These are phyloP conservation scores for Hypoxylon fragiforme DNA, from an alignment of 495 filamentous ascomycete species.

Conservation along the genomic window DNA sequence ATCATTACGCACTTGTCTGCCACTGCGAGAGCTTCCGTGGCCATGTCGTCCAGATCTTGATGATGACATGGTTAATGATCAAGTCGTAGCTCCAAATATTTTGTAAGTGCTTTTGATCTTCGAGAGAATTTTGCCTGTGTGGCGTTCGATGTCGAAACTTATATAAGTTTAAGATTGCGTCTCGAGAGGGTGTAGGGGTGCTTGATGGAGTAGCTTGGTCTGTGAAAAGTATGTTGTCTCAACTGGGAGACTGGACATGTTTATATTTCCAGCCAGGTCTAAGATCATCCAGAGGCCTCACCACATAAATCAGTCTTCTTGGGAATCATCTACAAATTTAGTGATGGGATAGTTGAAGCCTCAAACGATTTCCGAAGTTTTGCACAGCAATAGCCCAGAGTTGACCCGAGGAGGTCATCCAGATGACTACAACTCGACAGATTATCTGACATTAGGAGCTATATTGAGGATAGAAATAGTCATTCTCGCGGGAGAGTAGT, in stretches of 20 bases:
- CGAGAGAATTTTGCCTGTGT: not conserved
- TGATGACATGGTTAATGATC: slow-evolving; percentile 27
- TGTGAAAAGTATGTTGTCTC: not conserved
- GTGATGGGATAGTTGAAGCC: slow-evolving; percentile 2
- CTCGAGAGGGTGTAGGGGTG: not conserved
- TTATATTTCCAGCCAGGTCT: slow-evolving; percentile 18
- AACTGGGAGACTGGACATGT: slow-evolving; percentile 4
- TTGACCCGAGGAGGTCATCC: not conserved
- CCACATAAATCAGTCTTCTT: not conserved
- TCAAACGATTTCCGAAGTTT: not conserved
- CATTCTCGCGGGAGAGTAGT: not conserved
- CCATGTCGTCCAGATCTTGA: slow-evolving; percentile 19
- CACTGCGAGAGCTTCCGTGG: slow-evolving; percentile 24
- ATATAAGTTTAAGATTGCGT: too few species aligned
- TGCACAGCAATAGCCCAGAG: not conserved
- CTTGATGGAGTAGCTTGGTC: not conserved
- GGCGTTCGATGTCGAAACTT: too few species aligned
- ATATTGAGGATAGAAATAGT: slow-evolving; percentile 9
- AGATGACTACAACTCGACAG: too few species aligned
- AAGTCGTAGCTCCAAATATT: not conserved
- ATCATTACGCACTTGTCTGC: slow-evolving; percentile 36
- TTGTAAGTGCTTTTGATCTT: not conserved
- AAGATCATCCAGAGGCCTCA: not conserved
- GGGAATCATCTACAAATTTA: not conserved
- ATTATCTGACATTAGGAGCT: slow-evolving; percentile 13